Percentiles rank a stretch among this genome's conserved stretches.
Conservation (phyloP, 805 yeast species). For the Metschnikowia amazonensis region DNA sequence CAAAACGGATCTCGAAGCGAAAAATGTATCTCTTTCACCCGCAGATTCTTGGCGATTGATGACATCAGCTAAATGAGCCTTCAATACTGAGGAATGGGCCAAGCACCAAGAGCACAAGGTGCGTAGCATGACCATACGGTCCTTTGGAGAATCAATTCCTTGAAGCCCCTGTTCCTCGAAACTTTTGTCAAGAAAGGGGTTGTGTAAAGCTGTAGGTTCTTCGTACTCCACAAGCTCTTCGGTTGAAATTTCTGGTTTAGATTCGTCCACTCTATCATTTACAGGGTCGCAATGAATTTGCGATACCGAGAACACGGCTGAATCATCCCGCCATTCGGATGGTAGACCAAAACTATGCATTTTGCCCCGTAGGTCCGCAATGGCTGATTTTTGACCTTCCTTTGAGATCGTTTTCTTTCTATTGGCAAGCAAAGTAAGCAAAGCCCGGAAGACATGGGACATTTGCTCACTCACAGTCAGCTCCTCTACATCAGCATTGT, state of each 20-base stretch:
- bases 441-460: constrained; percentile 30
- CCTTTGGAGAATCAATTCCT: constrained; percentile 29
- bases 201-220: constrained; percentile 16
- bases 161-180: constrained; percentile 33
- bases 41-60: constrained; percentile 32
- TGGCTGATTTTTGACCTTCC: constrained; percentile 26
- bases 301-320: constrained; percentile 7
- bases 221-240: constrained; percentile 14
- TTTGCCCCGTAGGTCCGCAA: constrained; percentile 32
- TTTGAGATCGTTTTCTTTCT: constrained; percentile 29
- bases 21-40: constrained; percentile 37
- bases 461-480: constrained; percentile 28
- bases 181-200: constrained; percentile 22
- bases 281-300: constrained; percentile 7
- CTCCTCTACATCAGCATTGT: neutral
- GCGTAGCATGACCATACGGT: constrained; percentile 36
- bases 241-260: constrained; percentile 20
- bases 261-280: constrained; percentile 23
- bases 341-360: constrained; percentile 32
- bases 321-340: constrained; percentile 34
- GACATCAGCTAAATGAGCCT: constrained; percentile 22
- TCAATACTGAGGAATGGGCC: constrained; percentile 29
- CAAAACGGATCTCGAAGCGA: constrained; percentile 34
- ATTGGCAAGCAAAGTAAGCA: constrained; percentile 35
- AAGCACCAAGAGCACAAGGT: constrained; percentile 36